phyloP scores from a whole-genome alignment of 1,139 yeast genomes.

The Petasospora rhodanensis region DNA sequence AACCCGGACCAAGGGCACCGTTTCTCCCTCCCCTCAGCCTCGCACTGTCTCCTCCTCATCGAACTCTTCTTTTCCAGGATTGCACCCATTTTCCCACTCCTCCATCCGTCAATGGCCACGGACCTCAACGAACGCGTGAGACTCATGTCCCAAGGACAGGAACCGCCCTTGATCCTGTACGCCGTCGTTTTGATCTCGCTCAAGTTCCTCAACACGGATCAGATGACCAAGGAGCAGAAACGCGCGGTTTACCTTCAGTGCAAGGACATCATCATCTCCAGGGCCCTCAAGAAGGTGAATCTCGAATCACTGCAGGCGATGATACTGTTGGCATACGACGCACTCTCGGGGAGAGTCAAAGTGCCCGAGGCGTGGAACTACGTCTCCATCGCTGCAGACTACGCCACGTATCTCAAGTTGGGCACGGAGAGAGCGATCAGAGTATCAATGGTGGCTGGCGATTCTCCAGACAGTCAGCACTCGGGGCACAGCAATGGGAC shows the following conservation, averaged over 20 bases:
- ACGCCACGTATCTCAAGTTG: constrained; percentile 21
- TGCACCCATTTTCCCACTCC: constrained; percentile 19
- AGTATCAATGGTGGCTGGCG: constrained; percentile 10
- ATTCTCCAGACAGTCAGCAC: constrained; percentile 17
- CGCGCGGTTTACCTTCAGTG: constrained; percentile 11
- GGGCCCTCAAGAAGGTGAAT: constrained; percentile 17
- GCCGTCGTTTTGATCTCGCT: constrained; percentile 18
- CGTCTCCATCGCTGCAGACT: constrained; percentile 24
- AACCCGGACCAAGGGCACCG: constrained; percentile 10
- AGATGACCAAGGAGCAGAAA: constrained; percentile 12
- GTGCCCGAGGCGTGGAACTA: constrained; percentile 25
- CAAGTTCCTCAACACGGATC: constrained; percentile 17
- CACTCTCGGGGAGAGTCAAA: constrained; percentile 20
- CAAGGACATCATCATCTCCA: constrained; percentile 18
- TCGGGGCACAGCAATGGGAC: constrained; percentile 14
- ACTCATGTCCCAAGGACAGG: constrained; percentile 4
- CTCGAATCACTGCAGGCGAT: constrained; percentile 20
- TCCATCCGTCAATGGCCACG: constrained; percentile 17
- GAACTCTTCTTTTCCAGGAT: constrained; percentile 18
- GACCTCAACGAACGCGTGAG: constrained; percentile 11
- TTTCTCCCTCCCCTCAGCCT: constrained; percentile 12
- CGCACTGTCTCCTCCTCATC: constrained; percentile 11
- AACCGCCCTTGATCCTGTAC: constrained; percentile 17
- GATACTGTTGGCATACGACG: constrained; percentile 20
- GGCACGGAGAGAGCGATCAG: constrained; percentile 15